Conservation (phyloP, 2,329 filamentous ascomycete species). For the Cladorrhinum sp. region DNA sequence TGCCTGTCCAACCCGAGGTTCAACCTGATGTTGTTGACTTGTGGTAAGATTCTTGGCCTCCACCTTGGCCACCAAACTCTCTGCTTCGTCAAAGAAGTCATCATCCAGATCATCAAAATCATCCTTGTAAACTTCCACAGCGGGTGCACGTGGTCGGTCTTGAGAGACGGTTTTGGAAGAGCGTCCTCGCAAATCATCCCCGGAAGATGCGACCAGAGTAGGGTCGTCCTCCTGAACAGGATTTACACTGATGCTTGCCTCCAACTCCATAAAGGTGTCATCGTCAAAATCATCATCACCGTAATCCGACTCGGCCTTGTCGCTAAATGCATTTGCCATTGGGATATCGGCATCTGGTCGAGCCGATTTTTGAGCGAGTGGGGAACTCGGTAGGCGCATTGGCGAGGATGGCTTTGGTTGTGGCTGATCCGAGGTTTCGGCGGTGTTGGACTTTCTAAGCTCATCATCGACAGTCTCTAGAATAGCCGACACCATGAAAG, state of each 20-base stretch:
- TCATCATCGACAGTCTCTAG: slow-evolving; percentile 62
- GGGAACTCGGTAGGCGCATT: slow-evolving; percentile 13
- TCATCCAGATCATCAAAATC: slow-evolving; percentile 68
- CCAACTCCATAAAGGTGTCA: slow-evolving; percentile 54
- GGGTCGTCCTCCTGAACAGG: slow-evolving; percentile 27
- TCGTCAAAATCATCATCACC: slow-evolving; percentile 49
- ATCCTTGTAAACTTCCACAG: slow-evolving; percentile 38
- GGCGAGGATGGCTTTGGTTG: slow-evolving; percentile 37
- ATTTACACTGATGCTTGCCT: slow-evolving; percentile 38
- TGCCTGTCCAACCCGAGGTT: slow-evolving; percentile 24
- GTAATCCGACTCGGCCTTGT: slow-evolving; percentile 44
- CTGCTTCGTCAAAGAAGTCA: slow-evolving; percentile 52
- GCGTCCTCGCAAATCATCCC: neutral
- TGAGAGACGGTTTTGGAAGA: neutral
- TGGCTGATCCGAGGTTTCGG: slow-evolving; percentile 30
- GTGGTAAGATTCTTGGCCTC: slow-evolving; percentile 30
- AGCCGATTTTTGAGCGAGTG: slow-evolving; percentile 19
- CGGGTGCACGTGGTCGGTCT: neutral
- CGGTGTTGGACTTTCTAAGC: slow-evolving; percentile 42
- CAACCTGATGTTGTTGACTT: slow-evolving; percentile 9
- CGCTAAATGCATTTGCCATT: neutral
- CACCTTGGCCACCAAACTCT: slow-evolving; percentile 38
- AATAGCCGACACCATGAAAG: slow-evolving; percentile 58
- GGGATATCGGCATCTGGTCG: neutral
- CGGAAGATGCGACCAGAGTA: slow-evolving; percentile 17